These are phyloP conservation scores for Cyberlindnera mycetangii DNA, from an alignment of 805 yeast genomes.

Conservation along the genomic window DNA sequence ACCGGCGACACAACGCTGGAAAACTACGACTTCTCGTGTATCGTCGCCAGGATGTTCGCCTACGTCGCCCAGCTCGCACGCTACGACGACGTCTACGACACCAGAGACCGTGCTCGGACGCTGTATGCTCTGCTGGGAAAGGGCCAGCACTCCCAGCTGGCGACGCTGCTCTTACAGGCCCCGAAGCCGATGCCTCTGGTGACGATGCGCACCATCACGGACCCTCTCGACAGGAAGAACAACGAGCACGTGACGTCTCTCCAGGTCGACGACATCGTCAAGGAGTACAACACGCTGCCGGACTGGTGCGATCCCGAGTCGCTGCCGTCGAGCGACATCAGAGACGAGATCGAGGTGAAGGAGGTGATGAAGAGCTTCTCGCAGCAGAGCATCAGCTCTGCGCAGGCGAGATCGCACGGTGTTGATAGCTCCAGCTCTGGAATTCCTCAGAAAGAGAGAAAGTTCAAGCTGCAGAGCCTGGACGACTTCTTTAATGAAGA, in stretches of 20 bases:
- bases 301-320: constrained; percentile 42
- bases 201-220: constrained; percentile 20
- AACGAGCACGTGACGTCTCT: constrained; percentile 18
- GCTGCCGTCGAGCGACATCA: constrained; percentile 32
- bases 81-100: constrained; percentile 72
- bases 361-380: constrained; percentile 35
- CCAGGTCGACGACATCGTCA: constrained; percentile 25
- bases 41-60: constrained; percentile 52
- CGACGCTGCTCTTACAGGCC: constrained; percentile 68
- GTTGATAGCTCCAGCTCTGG: constrained; percentile 1
- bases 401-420: background rate
- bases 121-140: constrained; percentile 57
- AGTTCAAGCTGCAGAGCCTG: constrained; percentile 66
- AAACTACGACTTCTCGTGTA: constrained; percentile 34
- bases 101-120: constrained; percentile 82
- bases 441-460: constrained; percentile 28
- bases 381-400: constrained; percentile 5
- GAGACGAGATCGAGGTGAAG: constrained; percentile 38
- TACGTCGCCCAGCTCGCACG: constrained; percentile 61
- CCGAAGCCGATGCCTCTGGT: constrained; percentile 64
- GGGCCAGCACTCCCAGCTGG: constrained; percentile 49
- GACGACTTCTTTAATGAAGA: constrained; percentile 76
- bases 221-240: constrained; percentile 19
- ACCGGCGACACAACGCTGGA: constrained; percentile 25
- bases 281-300: constrained; percentile 30